Evolutionary conservation across 192 early-diverging fungal species (phyloP).

Genomic region (Rhizoclosmatium sp.): DNA sequence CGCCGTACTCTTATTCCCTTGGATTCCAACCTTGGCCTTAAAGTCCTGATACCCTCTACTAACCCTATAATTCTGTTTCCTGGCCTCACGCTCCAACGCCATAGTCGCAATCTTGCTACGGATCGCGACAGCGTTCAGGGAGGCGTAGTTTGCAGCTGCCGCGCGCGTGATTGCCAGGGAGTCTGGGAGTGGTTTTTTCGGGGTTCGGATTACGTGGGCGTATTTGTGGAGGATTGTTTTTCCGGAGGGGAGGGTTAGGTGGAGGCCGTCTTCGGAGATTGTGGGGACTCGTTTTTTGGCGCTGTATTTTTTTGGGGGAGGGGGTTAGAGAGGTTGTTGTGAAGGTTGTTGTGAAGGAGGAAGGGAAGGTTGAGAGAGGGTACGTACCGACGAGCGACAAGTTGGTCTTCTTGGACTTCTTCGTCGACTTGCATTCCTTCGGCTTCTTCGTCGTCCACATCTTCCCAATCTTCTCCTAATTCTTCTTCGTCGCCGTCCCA

Average conservation of each 20-base stretch:
- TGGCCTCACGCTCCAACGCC: slow-evolving; percentile 35
- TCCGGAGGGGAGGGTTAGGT: slow-evolving; percentile 89
- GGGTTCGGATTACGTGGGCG: slow-evolving; percentile 21
- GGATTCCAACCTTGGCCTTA: slow-evolving; percentile 27
- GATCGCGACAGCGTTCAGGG: slow-evolving; percentile 37
- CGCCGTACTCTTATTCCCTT: slow-evolving; percentile 35
- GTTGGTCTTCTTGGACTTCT: not conserved
- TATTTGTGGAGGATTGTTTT: slow-evolving; percentile 24
- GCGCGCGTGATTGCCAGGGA: slow-evolving; percentile 32
- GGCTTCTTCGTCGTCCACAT: slow-evolving; percentile 38
- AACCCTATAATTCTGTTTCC: slow-evolving; percentile 33
- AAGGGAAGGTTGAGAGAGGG: not conserved
- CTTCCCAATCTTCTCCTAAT: slow-evolving; percentile 46
- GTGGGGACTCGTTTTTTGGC: slow-evolving; percentile 32
- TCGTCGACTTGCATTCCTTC: not conserved
- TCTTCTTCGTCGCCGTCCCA: slow-evolving; percentile 73
- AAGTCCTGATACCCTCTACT: slow-evolving; percentile 35
- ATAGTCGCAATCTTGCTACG: slow-evolving; percentile 11
- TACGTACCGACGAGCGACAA: slow-evolving; percentile 15
- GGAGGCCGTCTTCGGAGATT: slow-evolving; percentile 81
- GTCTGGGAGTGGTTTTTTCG: slow-evolving; percentile 26
- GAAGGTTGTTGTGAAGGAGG: slow-evolving; percentile 3
- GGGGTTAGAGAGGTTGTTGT: too few species aligned
- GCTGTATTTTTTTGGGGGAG: slow-evolving; percentile 6
- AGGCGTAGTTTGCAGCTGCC: slow-evolving; percentile 35